Base-by-base conservation (phyloP, 495 filamentous ascomycete genomes). In the Letharia lupina region DNA sequence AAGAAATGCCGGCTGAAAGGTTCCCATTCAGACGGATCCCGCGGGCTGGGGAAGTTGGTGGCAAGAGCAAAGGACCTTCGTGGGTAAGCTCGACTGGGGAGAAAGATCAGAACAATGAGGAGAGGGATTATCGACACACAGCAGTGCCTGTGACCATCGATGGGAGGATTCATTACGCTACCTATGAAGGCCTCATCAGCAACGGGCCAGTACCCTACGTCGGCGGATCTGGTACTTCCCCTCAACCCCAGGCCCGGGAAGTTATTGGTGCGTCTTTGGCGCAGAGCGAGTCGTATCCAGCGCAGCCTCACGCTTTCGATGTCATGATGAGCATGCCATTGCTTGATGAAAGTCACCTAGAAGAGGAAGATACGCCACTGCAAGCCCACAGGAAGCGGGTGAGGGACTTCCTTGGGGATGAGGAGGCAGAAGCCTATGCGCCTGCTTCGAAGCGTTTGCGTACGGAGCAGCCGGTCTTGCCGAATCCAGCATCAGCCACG, bases 41-140 rank as follows among this genome's bases (percentile, higher is more conserved):
- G 20, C n/a, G 47, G 9, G 4, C 47, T 9, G 47, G n/a, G 9
- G 47, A 50, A 1, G 20, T 50, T 50, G 47, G 47, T 11, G 47
- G 47, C n/a, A 50, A 50, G 47, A 50, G 47, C n/a, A 50, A 50
- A 50, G 47, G 47, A 50, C 47, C 47, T 11, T 50, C 47, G 8
- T 50, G 47, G n/a, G 23, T 50, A 4, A 50, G 47, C 20, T 28
- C 47, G 47, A 28, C 47, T 11, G 20, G 23, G 20, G 10, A 50
- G 8, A 4, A 23, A 23, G 23, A n/a, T 50, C n/a, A 50, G 10
- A 28, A n/a, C 8, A 28, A 50, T 23, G 47, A 50, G 28, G 18
- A 4, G 44, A 18, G 3, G 18, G 44, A 47, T 47, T 20, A 47
- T 20, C 44, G 44, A 47, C 16, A 20, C 4, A 20, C 44, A 47